Evolutionary conservation across 148 eudicot genomes (phyloP), one percentile per base, ranked within the genome.

Genomic region (Tetragonia tetragonoides): DNA sequence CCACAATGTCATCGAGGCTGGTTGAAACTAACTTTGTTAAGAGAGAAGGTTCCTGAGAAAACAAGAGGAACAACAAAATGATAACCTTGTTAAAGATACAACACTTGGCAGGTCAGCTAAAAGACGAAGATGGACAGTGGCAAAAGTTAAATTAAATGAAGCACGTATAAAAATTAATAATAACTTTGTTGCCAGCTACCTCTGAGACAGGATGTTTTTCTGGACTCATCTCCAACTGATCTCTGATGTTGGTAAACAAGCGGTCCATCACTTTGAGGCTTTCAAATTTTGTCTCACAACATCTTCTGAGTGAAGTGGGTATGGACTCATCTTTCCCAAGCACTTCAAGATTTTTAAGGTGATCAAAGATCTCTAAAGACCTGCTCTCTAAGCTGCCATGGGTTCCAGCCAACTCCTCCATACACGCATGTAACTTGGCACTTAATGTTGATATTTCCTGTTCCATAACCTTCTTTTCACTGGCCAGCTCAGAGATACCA

Each of bases 351-450:
- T 78, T 85, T 75, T 85, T 84, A 68, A 93, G 84, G 57, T 85
- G 84, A 85, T 84, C 82, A 80, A 88, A 84, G 38, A 95, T 83
- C 83, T 89, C 90, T 49, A 83, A 42, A 77, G 92, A 86, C 79
- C 82, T 83, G 83, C 80, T 87, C 65, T 86, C 83, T 61, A 82
- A 68, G 79, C 79, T 89, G 68, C 88, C 93, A 79, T 74, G 80
- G 67, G 83, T 83, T 75, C 90, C 95, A 80, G 89, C 86, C 83
- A 93, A 86, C 85, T 90, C 96, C 81, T 92, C 90, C 86, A 87
- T 86, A 77, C 96, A 91, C 10, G 84, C 78, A 74, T 85, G 85
- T 68, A 95, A 80, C 87, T 87, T 90, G 72, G 88, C 75, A 74
- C 56, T 91, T 49, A 95, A 86, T 61, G 83, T 74, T 61, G 75